Conservation (phyloP, 2,329 filamentous ascomycete genomes). For the Lachnellula arida region DNA sequence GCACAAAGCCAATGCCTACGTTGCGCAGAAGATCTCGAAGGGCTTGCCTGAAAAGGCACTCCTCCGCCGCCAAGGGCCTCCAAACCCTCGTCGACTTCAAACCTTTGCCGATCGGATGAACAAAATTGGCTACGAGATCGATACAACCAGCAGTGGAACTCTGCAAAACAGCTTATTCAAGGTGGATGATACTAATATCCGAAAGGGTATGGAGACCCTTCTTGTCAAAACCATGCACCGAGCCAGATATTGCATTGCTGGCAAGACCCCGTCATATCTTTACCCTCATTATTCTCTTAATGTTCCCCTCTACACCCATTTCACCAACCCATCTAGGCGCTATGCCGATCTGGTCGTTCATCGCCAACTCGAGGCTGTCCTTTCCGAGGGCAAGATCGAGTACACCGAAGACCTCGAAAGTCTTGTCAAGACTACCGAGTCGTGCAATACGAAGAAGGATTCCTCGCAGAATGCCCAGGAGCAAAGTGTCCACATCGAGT, state of each 20-base stretch:
- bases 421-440: slow-evolving; percentile 86
- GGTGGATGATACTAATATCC: slow-evolving; percentile 79
- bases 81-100: slow-evolving; percentile 82
- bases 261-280: slow-evolving; percentile 71
- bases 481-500: slow-evolving; percentile 97
- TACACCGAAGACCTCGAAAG: slow-evolving; percentile 86
- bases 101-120: slow-evolving; percentile 93
- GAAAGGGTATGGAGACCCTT: slow-evolving; percentile 97
- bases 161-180: slow-evolving; percentile 95
- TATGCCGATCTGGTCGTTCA: slow-evolving; percentile 96
- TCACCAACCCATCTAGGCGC: slow-evolving; percentile 89
- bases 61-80: slow-evolving; percentile 77
- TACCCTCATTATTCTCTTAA: slow-evolving; percentile 91
- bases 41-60: slow-evolving; percentile 89
- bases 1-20: slow-evolving; percentile 85
- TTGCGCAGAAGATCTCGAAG: slow-evolving; percentile 76
- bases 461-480: slow-evolving; percentile 96
- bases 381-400: slow-evolving; percentile 77
- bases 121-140: slow-evolving; percentile 83
- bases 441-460: slow-evolving; percentile 98
- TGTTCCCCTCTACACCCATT: slow-evolving; percentile 91
- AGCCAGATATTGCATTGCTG: slow-evolving; percentile 88
- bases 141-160: slow-evolving; percentile 81
- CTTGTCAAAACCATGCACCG: slow-evolving; percentile 93
- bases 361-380: slow-evolving; percentile 81